phyloP scores from a whole-genome alignment of 345 rosid species.

The Sapria himalayana region DNA sequence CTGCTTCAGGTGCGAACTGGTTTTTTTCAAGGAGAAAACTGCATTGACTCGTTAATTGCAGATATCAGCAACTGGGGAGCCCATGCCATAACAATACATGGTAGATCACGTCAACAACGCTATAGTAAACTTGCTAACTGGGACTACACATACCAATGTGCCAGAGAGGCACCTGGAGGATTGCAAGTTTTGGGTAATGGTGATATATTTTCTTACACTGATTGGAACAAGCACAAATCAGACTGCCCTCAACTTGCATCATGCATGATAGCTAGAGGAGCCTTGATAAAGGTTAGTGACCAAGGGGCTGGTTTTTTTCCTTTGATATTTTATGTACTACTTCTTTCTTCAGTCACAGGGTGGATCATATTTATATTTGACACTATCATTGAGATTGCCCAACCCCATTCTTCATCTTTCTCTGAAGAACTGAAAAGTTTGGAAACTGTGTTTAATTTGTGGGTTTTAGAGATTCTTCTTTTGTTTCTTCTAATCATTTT shows the following conservation, averaged over 20 bases:
- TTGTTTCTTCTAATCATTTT: too few species aligned
- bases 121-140: constrained; percentile 84
- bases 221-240: constrained; percentile 60
- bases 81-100: constrained; percentile 73
- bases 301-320: too few species aligned
- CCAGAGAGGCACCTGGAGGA: constrained; percentile 31
- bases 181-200: constrained; percentile 79
- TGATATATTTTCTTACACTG: constrained; percentile 56
- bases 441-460: too few species aligned
- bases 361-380: background rate
- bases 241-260: constrained; percentile 65
- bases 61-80: constrained; percentile 77
- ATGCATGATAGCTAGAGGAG: constrained; percentile 94
- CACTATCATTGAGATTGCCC: background rate
- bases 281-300: constrained; percentile 59
- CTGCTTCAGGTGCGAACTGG: constrained; percentile 60
- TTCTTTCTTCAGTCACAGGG: too few species aligned
- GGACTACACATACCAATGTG: constrained; percentile 67
- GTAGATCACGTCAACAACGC: constrained; percentile 85
- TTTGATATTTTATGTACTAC: too few species aligned
- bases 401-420: background rate
- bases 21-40: constrained; percentile 59
- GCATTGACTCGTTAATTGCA: constrained; percentile 53
- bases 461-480: too few species aligned
- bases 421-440: too few species aligned